Percentiles rank a stretch among this genome's conserved stretches.
Evolutionary conservation across 768 basidiomycete species (phyloP).

Genomic region (Xerocomellus dryophilus): DNA sequence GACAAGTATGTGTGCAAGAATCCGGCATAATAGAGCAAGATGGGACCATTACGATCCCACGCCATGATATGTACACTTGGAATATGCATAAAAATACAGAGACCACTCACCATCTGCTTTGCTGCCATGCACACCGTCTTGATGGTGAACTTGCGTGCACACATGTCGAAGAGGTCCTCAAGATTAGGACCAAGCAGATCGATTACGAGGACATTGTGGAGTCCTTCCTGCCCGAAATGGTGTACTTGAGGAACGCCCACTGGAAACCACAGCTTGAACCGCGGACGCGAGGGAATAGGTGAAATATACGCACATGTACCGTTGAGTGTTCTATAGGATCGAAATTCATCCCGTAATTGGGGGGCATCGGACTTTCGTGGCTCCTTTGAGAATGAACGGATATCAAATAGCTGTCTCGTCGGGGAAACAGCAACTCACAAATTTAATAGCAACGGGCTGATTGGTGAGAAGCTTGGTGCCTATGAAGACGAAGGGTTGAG

Average conservation of each 20-base stretch:
- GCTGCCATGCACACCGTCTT: constrained; percentile 99
- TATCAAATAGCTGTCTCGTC: constrained; percentile 15
- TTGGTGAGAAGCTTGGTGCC: constrained; percentile 83
- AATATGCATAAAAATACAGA: background rate
- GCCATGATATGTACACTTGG: background rate
- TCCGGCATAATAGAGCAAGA: constrained; percentile 6
- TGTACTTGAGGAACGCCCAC: constrained; percentile 97
- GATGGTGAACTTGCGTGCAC: constrained; percentile 93
- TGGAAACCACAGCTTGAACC: constrained; percentile 33
- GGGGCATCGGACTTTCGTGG: constrained; percentile 97
- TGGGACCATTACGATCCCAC: background rate
- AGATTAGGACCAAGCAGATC: constrained; percentile 97
- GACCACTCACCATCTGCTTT: constrained; percentile 85
- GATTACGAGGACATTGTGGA: constrained; percentile 93
- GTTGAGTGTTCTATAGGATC: constrained; percentile 92
- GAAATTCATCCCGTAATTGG: constrained; percentile 94
- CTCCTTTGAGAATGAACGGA: constrained; percentile 51
- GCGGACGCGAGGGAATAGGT: constrained; percentile 7
- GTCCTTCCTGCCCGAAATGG: constrained; percentile 97
- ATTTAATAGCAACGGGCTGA: constrained; percentile 95
- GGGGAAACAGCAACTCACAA: constrained; percentile 52
- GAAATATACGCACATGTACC: constrained; percentile 67
- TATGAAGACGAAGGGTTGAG: constrained; percentile 33
- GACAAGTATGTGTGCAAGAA: background rate
- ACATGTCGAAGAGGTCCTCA: constrained; percentile 99